A percentile compares a stretch with the other conserved stretches of the same genome.
phyloP scores from a whole-genome alignment of 176 grass and related monocot species.

The Triticum dicoccoides region DNA sequence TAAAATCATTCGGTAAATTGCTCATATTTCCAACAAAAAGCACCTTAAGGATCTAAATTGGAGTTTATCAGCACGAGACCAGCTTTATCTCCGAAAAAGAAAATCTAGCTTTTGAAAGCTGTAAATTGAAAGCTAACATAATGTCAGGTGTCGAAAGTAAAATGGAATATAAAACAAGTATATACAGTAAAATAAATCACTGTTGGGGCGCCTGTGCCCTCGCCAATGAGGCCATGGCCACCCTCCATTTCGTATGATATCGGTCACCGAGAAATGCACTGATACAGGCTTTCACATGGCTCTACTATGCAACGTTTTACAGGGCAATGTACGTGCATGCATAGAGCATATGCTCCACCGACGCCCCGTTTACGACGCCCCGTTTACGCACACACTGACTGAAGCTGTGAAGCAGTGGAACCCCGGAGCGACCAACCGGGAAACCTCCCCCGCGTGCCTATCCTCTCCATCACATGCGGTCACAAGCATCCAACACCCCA shows the following conservation, averaged over 20 bases:
- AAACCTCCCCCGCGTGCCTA: neutral
- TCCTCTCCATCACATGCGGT: neutral
- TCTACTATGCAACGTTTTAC: neutral
- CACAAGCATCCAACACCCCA: slow-evolving; percentile 7
- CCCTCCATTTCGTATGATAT: neutral
- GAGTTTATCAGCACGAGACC: too few relatives aligned
- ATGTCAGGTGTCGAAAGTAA: neutral
- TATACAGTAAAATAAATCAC: too few relatives aligned
- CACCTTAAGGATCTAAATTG: too few relatives aligned
- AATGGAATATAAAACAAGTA: neutral
- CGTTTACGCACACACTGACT: neutral
- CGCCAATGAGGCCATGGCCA: neutral
- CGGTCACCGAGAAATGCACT: neutral
- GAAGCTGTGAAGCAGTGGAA: neutral
- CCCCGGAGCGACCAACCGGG: slow-evolving; percentile 4
- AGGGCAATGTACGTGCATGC: neutral
- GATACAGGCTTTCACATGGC: neutral
- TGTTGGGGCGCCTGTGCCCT: neutral
- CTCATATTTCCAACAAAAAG: too few relatives aligned
- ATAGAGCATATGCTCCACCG: neutral
- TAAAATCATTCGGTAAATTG: too few relatives aligned
- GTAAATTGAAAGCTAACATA: too few relatives aligned
- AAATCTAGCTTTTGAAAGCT: too few relatives aligned
- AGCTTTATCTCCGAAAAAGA: too few relatives aligned
- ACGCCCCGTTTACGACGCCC: neutral